Evolutionary conservation across 176 grass and related monocot genomes (phyloP), one percentile per base, ranked within the genome.

Genomic region (Leersia perrieri): DNA sequence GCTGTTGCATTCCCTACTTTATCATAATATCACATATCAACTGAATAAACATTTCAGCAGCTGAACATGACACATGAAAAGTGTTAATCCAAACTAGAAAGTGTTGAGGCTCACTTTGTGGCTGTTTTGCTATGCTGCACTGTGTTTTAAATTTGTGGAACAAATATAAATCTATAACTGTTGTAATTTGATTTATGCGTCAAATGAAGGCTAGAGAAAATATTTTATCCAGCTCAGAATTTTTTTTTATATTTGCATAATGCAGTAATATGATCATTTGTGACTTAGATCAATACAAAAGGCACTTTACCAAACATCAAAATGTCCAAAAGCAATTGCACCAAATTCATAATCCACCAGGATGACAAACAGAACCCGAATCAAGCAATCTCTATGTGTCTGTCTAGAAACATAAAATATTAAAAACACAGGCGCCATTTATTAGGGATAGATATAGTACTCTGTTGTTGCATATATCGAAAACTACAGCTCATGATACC

Each of bases 361-460:
- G 22, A 53, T 53, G 49, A 5, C 49, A 53, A 53, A 53, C 49
- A 53, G 49, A 53, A n/a, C 49, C 20, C 22, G 20, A 82, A 55
- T 29, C 0, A 83, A 74, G 80, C 70, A 83, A 74, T 83, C 80
- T 74, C 70, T 66, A 53, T 47, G 40, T 35, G 20, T 23, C 70
- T 53, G 20, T 53, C 18, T 31, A 28, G 61, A 65, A 28, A 55
- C 33, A 53, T 29, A 36, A 73, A 64, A 38, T 12, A 7, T 18
- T 25, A 11, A 72, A 9, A 53, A 28, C 68, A 35, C 5, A 33
- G 9, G 15, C 31, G 74, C 42, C 20, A 10, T 27, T 71, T 41
- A 60, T 71, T 38, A 78, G 29, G 16, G 16, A 65, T 41, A 27
- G 27, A 51, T 7, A 53, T 60, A 70, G 49, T 22, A 58, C 10